A percentile compares a stretch with the other conserved stretches of the same genome.
Evolutionary conservation across 352 stramenopile species (phyloP).

Genomic region (Halophytophthora polymorphica): DNA sequence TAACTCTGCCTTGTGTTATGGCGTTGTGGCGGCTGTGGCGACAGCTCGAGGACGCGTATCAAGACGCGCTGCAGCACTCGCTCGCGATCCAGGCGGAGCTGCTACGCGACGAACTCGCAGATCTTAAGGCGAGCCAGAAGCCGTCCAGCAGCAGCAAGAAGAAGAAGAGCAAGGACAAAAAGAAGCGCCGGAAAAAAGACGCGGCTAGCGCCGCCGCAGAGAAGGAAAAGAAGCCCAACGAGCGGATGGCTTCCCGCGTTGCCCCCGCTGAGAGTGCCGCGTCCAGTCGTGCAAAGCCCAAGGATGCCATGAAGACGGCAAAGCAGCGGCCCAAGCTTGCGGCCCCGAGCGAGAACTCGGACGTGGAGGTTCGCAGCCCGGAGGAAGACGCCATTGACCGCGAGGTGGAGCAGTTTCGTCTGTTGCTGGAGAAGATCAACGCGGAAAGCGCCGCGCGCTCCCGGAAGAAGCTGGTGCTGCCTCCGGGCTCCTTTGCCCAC

Average conservation of each 20-base stretch:
- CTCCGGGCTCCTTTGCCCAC: slow-evolving; percentile 50
- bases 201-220: slow-evolving; percentile 17
- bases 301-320: background rate
- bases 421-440: slow-evolving; percentile 72
- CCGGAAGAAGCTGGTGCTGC: slow-evolving; percentile 73
- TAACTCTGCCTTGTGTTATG: slow-evolving; percentile 11
- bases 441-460: slow-evolving; percentile 42
- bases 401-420: slow-evolving; percentile 74
- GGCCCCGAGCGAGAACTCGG: slow-evolving; percentile 26
- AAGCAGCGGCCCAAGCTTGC: slow-evolving; percentile 11
- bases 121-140: slow-evolving; percentile 62
- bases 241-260: slow-evolving; percentile 16
- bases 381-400: slow-evolving; percentile 63
- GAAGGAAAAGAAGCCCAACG: slow-evolving; percentile 21
- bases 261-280: background rate
- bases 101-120: slow-evolving; percentile 67
- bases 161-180: slow-evolving; percentile 80
- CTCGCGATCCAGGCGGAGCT: slow-evolving; percentile 70
- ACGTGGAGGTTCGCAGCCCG: slow-evolving; percentile 22
- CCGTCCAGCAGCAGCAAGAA: slow-evolving; percentile 39
- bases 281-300: slow-evolving; percentile 11
- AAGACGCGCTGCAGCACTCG: slow-evolving; percentile 75
- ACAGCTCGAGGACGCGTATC: slow-evolving; percentile 72
- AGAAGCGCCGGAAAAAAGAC: slow-evolving; percentile 73
- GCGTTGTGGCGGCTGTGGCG: slow-evolving; percentile 5